These are phyloP conservation scores for Botrytis medusae DNA, from an alignment of 2,329 filamentous ascomycete genomes.

Conservation along the genomic window DNA sequence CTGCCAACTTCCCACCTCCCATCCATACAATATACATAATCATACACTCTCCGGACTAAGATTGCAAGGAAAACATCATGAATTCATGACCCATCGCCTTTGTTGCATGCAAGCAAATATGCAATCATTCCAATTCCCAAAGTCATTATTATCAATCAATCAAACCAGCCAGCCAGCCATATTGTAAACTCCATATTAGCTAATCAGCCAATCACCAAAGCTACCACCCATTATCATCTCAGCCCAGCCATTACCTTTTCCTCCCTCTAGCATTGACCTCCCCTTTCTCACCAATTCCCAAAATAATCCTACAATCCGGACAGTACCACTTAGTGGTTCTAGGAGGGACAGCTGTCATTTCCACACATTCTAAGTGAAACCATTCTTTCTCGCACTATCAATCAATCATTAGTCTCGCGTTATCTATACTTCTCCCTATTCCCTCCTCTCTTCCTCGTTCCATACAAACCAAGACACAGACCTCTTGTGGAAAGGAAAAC, in stretches of 20 bases:
- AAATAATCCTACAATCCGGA: conserved; percentile 66
- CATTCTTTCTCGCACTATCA: conserved; percentile 73
- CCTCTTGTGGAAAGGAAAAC: conserved; percentile 39
- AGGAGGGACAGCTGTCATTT: conserved; percentile 64
- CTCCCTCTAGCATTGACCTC: conserved; percentile 50
- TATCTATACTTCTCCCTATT: too few species aligned
- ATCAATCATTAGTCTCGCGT: conserved; percentile 21
- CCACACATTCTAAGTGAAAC: conserved; percentile 81
- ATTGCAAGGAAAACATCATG: background rate
- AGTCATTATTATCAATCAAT: background rate
- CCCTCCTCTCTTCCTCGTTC: background rate
- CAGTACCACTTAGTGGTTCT: conserved; percentile 83
- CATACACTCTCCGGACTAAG: background rate
- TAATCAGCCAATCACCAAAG: background rate
- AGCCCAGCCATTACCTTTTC: conserved; percentile 35
- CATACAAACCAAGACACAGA: conserved; percentile 18
- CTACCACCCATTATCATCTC: background rate
- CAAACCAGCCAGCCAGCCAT: background rate
- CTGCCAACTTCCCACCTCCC: background rate
- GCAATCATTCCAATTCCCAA: background rate
- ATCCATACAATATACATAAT: background rate
- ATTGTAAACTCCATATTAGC: conserved; percentile 5
- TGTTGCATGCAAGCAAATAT: background rate
- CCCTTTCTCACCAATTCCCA: conserved; percentile 63
- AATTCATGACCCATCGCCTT: background rate